Base-by-base conservation (phyloP, 2,329 filamentous ascomycete species). In the Nemania diffusa region DNA sequence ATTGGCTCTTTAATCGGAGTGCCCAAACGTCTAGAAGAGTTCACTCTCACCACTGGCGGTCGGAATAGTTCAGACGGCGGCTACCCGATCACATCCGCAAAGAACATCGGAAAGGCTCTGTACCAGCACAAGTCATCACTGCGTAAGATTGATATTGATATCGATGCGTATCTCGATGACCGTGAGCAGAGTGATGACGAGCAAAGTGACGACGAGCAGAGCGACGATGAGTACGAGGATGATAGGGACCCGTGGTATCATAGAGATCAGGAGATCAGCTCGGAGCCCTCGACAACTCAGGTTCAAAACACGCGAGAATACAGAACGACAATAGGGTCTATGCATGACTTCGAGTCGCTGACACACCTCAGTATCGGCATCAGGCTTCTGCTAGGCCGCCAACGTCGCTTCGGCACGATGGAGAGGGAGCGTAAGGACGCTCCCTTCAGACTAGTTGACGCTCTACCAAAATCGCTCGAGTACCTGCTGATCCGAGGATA, bases 281-380 rank as follows among this genome's bases (percentile, higher is more conserved):
- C 56, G 17, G 48, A 27, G 27, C 48, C 48, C 32, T 52, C 17
- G 32, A 29, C 29, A n/a, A 46, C 20, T 24, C 52, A 15, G 52
- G 5, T 34, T 17, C 26, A 4, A 48, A 58, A 15, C 22, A 64
- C 62, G 13, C 55, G 56, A 20, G 15, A 46, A 53, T 64, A 64
- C 17, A 56, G 62, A 27, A 26, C 11, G 37, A 59, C 62, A 13
- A 59, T 59, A 55, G 62, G 55, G 8, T 48, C 62, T 17, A 55
- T 64, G 56, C 62, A 64, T 50, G 62, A 64, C 62, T 64, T 64
- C 29, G 56, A 64, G 48, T 55, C 56, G 17, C 40, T 64, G 15
- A 64, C 56, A 40, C 56, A 64, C 37, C 48, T 64, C 15, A 59
- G 62, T 5, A 64, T 64, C 29, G 62, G 62, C 15, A 59, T 64